Percentiles rank a stretch among this genome's conserved stretches.
Evolutionary conservation across 2,329 filamentous ascomycete species (phyloP).

Genomic region (Thermochaetoides dissita): DNA sequence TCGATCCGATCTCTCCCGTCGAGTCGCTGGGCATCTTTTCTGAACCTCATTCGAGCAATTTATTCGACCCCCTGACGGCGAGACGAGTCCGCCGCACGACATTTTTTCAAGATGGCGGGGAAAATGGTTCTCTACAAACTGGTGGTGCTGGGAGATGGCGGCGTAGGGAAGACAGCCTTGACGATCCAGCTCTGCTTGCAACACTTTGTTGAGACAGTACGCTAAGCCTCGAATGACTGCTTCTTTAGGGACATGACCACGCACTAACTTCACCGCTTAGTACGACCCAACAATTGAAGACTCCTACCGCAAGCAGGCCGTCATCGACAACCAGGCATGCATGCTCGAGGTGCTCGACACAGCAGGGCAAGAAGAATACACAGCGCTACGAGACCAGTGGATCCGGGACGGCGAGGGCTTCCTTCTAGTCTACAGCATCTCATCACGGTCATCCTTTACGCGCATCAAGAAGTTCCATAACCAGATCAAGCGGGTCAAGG

Average conservation of each 20-base stretch:
- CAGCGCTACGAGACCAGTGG: constrained; percentile 92
- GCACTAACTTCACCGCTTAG: constrained; percentile 24
- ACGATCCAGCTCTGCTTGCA: constrained; percentile 96
- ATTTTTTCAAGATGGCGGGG: constrained; percentile 52
- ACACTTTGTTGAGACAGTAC: constrained; percentile 89
- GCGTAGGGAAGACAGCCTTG: constrained; percentile 84
- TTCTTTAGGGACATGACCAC: background rate
- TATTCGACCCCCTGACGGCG: background rate
- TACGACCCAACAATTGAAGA: constrained; percentile 83
- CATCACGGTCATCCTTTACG: constrained; percentile 85
- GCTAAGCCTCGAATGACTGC: constrained; percentile 18
- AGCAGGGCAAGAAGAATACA: constrained; percentile 96
- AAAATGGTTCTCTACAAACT: constrained; percentile 94
- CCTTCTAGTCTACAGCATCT: constrained; percentile 96
- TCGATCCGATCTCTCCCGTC: background rate
- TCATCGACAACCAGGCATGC: constrained; percentile 88
- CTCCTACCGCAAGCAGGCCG: constrained; percentile 75
- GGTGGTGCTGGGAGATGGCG: constrained; percentile 88
- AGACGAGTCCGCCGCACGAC: background rate
- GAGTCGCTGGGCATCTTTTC: background rate
- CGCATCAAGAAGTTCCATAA: constrained; percentile 93
- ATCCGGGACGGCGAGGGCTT: constrained; percentile 96
- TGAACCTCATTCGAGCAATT: too few species aligned
- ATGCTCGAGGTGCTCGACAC: constrained; percentile 98
- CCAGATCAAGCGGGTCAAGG: constrained; percentile 94